Base-by-base conservation (phyloP, 1,284 basidiomycete species). In the Heterobasidion irregulare region DNA sequence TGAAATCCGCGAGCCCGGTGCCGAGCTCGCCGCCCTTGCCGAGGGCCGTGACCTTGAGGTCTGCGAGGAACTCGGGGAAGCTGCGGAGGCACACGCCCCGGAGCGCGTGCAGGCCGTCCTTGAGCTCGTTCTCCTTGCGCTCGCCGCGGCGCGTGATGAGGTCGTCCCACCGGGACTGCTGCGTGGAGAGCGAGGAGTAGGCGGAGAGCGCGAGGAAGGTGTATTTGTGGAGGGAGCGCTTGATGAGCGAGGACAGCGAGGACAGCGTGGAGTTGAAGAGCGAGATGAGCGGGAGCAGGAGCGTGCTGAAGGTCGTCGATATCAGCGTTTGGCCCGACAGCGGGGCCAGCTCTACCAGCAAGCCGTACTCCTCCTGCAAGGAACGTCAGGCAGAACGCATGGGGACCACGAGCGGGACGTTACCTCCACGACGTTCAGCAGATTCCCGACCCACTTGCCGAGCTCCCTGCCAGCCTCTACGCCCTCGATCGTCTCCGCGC, bases 171-270 rank as follows among this genome's bases (percentile, higher is more conserved):
- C 77, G 75, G 0, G 70, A 68, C 58, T 88, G 83, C 2, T 77
- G 69, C 0, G 69, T 65, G 0, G 79, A 71, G 34, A 90, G 68
- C 6, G 78, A 71, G 43, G 82, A 76, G 62, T 84, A 86, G 0
- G 82, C 75, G 1, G 85, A 78, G 2, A 93, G 75, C 0, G 89
- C 90, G 33, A 94, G 82, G 69, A 94, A 89, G 2, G 83, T 82
- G 64, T 92, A 85, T 68, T 87, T 89, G 67, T 89, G 84, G n/a
- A 94, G 75, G 2, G 88, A 85, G 58, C 86, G 86, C 68, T 94
- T 91, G 68, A 88, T 82, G 16, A 89, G 76, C 15, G 79, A 72
- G 18, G 81, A 79, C 44, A 92, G 73, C 4, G 83, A 80, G 0
- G 76, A 76, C 2, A 89, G 69, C 0, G 83, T 83, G 13, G 75